Evolutionary conservation across 331 rosid species (phyloP).

Genomic region (Acacia concinna): DNA sequence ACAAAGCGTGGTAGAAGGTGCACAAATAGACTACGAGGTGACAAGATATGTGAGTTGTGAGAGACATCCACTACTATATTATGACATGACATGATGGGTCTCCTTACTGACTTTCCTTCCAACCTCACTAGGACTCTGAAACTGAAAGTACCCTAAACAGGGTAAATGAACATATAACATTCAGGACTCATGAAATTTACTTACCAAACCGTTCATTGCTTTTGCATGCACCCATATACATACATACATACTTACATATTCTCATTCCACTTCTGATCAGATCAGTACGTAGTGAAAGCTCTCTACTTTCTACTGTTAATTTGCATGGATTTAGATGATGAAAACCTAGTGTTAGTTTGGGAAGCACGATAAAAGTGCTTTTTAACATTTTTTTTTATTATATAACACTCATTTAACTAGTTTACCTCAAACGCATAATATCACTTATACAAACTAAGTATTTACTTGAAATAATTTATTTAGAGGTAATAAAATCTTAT

Average conservation of each 20-base stretch:
- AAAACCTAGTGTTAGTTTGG: no score
- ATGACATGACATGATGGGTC: background rate
- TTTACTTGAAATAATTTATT: no score
- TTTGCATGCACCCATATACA: background rate
- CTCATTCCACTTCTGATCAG: background rate
- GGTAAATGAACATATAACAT: background rate
- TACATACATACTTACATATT: no score
- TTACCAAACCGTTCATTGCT: background rate
- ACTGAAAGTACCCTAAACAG: background rate
- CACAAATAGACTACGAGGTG: background rate
- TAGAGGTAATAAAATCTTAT: no score
- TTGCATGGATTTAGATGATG: constrained; percentile 29
- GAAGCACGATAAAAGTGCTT: no score
- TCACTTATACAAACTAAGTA: no score
- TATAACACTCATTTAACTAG: no score
- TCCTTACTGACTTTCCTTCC: background rate
- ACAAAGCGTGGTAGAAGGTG: background rate
- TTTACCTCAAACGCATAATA: no score
- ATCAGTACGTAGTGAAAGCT: background rate
- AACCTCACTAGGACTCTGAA: background rate
- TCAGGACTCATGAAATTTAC: background rate
- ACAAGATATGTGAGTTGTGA: background rate
- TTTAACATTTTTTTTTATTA: no score
- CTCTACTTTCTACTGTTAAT: constrained; percentile 10
- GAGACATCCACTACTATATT: background rate